Conservation (phyloP, 1,284 basidiomycete genomes). For the Caloboletus firmus region DNA sequence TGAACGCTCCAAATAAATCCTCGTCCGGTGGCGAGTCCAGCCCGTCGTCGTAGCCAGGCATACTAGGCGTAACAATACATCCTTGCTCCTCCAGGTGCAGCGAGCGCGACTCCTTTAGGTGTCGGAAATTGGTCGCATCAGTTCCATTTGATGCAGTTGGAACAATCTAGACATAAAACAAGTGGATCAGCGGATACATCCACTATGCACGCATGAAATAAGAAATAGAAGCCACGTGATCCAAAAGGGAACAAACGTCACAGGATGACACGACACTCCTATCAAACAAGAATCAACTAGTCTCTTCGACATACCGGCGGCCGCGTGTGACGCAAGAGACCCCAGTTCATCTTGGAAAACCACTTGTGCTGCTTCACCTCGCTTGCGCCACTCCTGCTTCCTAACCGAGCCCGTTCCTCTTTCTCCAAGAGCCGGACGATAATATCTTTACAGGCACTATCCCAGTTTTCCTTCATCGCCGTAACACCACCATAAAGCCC, state of each 20-base stretch:
- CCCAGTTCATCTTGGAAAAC: conserved; percentile 97
- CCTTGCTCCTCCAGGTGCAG: conserved; percentile 79
- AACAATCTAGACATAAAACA: conserved; percentile 61
- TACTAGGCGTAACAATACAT: conserved; percentile 36
- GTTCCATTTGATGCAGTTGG: conserved; percentile 80
- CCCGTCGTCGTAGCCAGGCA: conserved; percentile 46
- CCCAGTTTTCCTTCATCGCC: conserved; percentile 17
- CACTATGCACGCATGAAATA: conserved; percentile 10
- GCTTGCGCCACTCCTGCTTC: conserved; percentile 91
- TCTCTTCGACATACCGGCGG: conserved; percentile 73
- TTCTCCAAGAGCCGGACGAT: conserved; percentile 91
- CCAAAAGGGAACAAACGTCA: background rate
- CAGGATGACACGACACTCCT: background rate
- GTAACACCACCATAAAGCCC: background rate
- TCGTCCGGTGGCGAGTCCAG: conserved; percentile 43
- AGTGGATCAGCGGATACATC: conserved; percentile 23
- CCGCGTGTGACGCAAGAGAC: conserved; percentile 86
- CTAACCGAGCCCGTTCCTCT: conserved; percentile 85
- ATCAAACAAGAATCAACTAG: conserved; percentile 8
- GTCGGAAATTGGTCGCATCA: conserved; percentile 90
- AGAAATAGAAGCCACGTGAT: conserved; percentile 14
- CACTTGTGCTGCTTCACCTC: conserved; percentile 99
- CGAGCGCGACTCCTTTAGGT: conserved; percentile 86
- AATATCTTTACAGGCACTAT: conserved; percentile 83
- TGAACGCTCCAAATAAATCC: conserved; percentile 81